A percentile compares a stretch with the other conserved stretches of the same genome.
Conservation (phyloP, 2,329 filamentous ascomycete genomes). For the Raffaelea albimanens region DNA sequence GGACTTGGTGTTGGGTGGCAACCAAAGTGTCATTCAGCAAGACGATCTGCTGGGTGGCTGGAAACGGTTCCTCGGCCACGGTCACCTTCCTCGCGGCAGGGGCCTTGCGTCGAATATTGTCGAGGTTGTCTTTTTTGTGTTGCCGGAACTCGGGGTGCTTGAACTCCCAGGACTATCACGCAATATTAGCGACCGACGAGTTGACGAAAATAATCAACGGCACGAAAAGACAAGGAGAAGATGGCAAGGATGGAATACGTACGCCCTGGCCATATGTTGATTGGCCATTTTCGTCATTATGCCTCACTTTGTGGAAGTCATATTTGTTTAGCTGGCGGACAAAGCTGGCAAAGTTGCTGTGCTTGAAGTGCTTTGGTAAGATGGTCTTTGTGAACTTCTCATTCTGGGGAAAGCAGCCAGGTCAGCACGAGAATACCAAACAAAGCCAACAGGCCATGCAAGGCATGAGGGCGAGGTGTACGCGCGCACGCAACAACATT, state of each 20-base stretch:
- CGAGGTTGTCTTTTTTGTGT: conserved; percentile 91
- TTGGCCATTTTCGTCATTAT: conserved; percentile 76
- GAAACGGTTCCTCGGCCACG: conserved; percentile 58
- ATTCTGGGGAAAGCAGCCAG: conserved; percentile 48
- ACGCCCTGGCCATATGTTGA: conserved; percentile 77
- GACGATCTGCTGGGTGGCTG: conserved; percentile 79
- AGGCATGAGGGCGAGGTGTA: neutral
- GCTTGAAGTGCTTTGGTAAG: conserved; percentile 96
- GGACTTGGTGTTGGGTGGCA: conserved; percentile 86
- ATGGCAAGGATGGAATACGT: conserved; percentile 15
- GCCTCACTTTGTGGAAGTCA: conserved; percentile 95
- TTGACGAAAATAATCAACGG: conserved; percentile 6
- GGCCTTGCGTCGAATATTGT: conserved; percentile 93
- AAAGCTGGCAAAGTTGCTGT: conserved; percentile 97
- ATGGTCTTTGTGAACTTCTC: conserved; percentile 98
- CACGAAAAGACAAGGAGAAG: conserved; percentile 5
- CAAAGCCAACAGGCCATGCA: neutral
- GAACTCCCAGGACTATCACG: conserved; percentile 76
- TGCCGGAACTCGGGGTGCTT: conserved; percentile 94
- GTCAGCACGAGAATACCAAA: conserved; percentile 8
- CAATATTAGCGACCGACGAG: neutral
- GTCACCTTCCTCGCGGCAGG: conserved; percentile 71
- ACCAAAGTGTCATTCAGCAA: conserved; percentile 80
- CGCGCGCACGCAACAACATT: neutral
- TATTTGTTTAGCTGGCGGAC: conserved; percentile 95